Percentiles rank a stretch among this genome's conserved stretches.
Evolutionary conservation across 2,329 filamentous ascomycete genomes (phyloP).

Genomic region (Fonsecaea multimorphosa): DNA sequence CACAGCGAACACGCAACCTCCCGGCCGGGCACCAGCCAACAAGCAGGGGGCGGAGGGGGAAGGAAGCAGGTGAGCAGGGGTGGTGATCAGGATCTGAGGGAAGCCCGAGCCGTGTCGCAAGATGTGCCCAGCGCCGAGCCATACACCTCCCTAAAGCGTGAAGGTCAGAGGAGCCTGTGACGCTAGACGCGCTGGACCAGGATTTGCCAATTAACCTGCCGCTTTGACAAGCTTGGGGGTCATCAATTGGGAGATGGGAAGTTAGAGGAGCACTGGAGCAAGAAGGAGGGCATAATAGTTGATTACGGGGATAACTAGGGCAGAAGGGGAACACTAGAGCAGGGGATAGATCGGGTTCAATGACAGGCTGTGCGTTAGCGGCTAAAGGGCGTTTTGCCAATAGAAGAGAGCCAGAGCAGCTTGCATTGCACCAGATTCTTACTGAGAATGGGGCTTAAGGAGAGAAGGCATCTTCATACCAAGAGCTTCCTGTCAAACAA

Average conservation of each 20-base stretch:
- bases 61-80: not conserved
- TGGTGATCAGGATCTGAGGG: constrained; percentile 10
- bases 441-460: not conserved
- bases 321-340: not conserved
- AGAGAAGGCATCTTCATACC: not conserved
- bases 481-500: no score
- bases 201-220: not conserved
- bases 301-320: constrained; percentile 16
- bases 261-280: not conserved
- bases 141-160: not conserved
- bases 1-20: constrained; percentile 12
- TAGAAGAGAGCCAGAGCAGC: not conserved
- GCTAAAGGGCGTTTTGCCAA: not conserved
- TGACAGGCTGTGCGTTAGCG: constrained; percentile 21
- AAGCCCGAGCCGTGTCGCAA: constrained; percentile 15
- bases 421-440: not conserved
- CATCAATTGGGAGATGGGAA: constrained; percentile 1
- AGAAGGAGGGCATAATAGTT: not conserved
- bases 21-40: constrained; percentile 1
- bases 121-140: constrained; percentile 1
- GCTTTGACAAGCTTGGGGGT: constrained; percentile 3
- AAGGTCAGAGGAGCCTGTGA: not conserved
- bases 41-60: not conserved
- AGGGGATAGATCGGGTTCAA: constrained; percentile 14
- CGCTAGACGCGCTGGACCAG: not conserved